Evolutionary conservation across 352 stramenopile species (phyloP).

Genomic region (Paralagenidium karlingii): DNA sequence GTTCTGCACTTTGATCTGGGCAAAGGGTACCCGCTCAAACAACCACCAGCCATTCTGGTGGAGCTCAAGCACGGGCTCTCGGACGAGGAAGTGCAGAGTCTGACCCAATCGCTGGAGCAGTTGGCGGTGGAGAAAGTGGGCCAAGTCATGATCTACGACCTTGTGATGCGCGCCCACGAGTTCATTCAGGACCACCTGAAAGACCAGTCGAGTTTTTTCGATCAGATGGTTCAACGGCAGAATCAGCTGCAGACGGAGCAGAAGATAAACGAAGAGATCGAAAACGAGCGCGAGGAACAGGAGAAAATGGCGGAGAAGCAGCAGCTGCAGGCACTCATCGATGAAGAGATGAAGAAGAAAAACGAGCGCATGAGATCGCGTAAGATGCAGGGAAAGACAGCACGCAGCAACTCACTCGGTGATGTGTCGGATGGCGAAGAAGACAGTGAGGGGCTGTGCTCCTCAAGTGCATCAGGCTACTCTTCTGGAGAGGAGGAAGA

Average conservation of each 20-base stretch:
- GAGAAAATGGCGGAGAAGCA: slow-evolving; percentile 50
- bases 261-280: slow-evolving; percentile 40
- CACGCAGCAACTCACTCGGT: slow-evolving; percentile 39
- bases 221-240: slow-evolving; percentile 79
- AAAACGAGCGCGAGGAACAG: slow-evolving; percentile 41
- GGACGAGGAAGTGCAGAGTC: slow-evolving; percentile 38
- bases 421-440: slow-evolving; percentile 23
- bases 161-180: slow-evolving; percentile 69
- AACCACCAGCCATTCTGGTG: slow-evolving; percentile 53
- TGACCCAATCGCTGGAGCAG: slow-evolving; percentile 39
- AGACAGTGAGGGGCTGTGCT: slow-evolving; percentile 15
- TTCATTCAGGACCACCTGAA: slow-evolving; percentile 75
- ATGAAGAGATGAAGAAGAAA: slow-evolving; percentile 42
- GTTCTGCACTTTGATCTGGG: slow-evolving; percentile 64
- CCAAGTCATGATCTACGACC: slow-evolving; percentile 69
- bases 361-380: slow-evolving; percentile 27
- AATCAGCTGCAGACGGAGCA: slow-evolving; percentile 45
- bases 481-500: slow-evolving; percentile 37
- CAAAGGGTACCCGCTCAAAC: slow-evolving; percentile 45
- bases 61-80: slow-evolving; percentile 60
- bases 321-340: slow-evolving; percentile 67
- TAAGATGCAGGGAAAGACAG: slow-evolving; percentile 11
- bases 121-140: slow-evolving; percentile 53
- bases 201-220: slow-evolving; percentile 78
- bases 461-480: slow-evolving; percentile 10